Conservation (phyloP, 805 yeast genomes). For the Lipomyces anomalus region DNA sequence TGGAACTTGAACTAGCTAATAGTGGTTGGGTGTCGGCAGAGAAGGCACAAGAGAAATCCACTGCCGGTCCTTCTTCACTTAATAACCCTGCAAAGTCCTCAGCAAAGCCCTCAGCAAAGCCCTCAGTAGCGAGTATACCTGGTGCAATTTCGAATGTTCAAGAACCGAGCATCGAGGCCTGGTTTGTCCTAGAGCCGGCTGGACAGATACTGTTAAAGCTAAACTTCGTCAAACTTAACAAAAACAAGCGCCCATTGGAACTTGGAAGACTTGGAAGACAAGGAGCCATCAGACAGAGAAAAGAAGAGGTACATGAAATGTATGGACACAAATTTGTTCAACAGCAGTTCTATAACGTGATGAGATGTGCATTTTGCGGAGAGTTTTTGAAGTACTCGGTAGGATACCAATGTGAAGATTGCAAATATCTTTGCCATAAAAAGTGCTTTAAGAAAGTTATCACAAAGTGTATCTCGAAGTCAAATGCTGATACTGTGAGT, state of each 20-base stretch:
- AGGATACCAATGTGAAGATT: constrained; percentile 77
- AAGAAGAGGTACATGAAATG: constrained; percentile 60
- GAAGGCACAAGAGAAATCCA: constrained; percentile 36
- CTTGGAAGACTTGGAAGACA: constrained; percentile 82
- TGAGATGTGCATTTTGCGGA: constrained; percentile 97
- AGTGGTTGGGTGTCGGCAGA: constrained; percentile 86
- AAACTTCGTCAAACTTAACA: constrained; percentile 68
- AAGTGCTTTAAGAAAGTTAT: constrained; percentile 74
- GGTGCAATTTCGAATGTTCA: constrained; percentile 2
- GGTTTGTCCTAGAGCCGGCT: constrained; percentile 91
- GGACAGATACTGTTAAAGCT: constrained; percentile 79
- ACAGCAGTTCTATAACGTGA: constrained; percentile 89
- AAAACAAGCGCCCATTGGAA: constrained; percentile 41
- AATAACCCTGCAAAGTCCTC: not conserved
- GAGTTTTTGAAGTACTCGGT: constrained; percentile 79
- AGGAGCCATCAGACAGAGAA: constrained; percentile 91
- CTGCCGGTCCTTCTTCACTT: constrained; percentile 20
- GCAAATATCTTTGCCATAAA: constrained; percentile 70
- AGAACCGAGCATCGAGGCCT: constrained; percentile 50
- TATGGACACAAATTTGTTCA: constrained; percentile 97
- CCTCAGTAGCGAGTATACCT: no score
- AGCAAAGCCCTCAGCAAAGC: no score
- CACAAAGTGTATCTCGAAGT: constrained; percentile 72
- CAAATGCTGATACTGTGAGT: constrained; percentile 55
- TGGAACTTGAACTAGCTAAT: constrained; percentile 60